Base-by-base conservation (phyloP, 352 stramenopile species). In the Peronospora tabacina region DNA sequence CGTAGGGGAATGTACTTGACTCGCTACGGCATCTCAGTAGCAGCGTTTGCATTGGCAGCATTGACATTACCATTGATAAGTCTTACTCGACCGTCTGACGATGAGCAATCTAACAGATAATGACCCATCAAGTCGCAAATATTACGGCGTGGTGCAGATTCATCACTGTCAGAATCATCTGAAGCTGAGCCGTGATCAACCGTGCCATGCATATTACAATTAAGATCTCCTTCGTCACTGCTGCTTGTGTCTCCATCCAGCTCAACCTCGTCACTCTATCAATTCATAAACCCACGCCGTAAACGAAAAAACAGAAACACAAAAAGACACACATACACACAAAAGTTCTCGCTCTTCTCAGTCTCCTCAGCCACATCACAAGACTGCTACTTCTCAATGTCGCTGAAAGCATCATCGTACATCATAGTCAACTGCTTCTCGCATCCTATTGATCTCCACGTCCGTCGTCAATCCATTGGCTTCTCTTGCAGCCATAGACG, bases 1-100 rank as follows among this genome's bases (percentile, higher is more conserved):
- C 95, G 88, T 54, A 98, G 63, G n/a, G 95, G 95, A 49, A 98
- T 98, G 68, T 87, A 98, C 70, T 97, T 97, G 59, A 91, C 81
- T 48, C 94, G 81, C 60, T 97, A 90, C 29, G 85, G 63, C 62
- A 97, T 85, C 15, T 62, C 68, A n/a, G 49, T 29, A 6, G 58
- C 58, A 32, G 44, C 42, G 43, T 57, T 43, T 13, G 44, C 28
- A 44, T 37, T 63, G 36, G 41, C 39, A 40, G 45, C 38, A 28
- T 17, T 54, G 13, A 40, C 39, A 26, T 42, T 45, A 24, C 40
- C 52, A 38, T 57, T 52, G 28, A 51, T 42, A 11, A 70, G 57
- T 32, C 51, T 58, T 41, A 47, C 44, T 13, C 52, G 37, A 41
- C 51, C 55, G 5, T 56, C 51, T 20, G 70, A 58, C 44, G 71